Percentiles rank a stretch among this genome's conserved stretches.
These are phyloP conservation scores for Lipomyces kockii DNA, from an alignment of 805 yeast species.

Conservation along the genomic window DNA sequence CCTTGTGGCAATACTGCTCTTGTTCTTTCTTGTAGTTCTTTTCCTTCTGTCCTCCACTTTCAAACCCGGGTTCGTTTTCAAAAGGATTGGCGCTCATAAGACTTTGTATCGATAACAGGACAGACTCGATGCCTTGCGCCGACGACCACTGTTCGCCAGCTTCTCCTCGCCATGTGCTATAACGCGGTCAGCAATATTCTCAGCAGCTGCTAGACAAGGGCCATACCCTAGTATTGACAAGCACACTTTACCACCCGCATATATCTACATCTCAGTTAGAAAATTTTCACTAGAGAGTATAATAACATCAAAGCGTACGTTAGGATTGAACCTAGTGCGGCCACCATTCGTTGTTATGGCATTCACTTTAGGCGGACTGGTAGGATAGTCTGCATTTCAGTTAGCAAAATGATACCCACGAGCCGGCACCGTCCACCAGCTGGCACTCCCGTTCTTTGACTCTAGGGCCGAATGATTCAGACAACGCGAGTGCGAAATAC, in stretches of 20 bases:
- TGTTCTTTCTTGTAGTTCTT: slow-evolving; percentile 4
- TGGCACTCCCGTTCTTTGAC: background rate
- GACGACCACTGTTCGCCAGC: slow-evolving; percentile 33
- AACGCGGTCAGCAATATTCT: background rate
- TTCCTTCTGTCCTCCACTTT: background rate
- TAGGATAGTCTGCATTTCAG: slow-evolving; percentile 17
- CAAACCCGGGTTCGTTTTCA: slow-evolving; percentile 30
- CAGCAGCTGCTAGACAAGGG: background rate
- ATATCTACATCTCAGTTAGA: slow-evolving; percentile 10
- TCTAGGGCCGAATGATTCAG: background rate
- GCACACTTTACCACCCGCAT: slow-evolving; percentile 27
- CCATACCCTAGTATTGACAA: slow-evolving; percentile 23
- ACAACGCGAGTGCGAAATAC: background rate
- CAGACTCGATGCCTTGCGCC: slow-evolving; percentile 28
- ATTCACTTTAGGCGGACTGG: slow-evolving; percentile 19
- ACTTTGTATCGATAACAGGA: slow-evolving; percentile 27
- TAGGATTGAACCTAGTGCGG: slow-evolving; percentile 28
- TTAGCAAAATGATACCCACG: background rate
- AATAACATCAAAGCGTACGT: slow-evolving; percentile 5
- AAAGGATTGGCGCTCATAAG: slow-evolving; percentile 27
- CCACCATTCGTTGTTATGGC: slow-evolving; percentile 28
- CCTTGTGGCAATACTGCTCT: slow-evolving; percentile 15
- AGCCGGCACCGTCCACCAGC: background rate
- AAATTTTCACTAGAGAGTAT: background rate
- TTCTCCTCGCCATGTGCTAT: slow-evolving; percentile 28